Conservation (phyloP, 1,139 yeast genomes). For the Debaryomyces coudertii region DNA sequence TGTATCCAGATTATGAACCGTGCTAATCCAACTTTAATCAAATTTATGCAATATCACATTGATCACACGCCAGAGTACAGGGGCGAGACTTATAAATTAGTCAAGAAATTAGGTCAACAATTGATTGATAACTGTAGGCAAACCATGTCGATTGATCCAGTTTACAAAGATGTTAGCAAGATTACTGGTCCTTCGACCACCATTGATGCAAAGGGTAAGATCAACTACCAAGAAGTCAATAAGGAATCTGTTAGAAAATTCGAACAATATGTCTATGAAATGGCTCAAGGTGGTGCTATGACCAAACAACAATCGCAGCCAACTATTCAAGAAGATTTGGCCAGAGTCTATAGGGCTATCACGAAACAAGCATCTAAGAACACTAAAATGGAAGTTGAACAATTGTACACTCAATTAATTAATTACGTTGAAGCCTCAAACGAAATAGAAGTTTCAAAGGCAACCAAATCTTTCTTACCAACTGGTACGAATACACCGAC, state of each 20-base stretch:
- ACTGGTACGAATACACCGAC: conserved; percentile 40
- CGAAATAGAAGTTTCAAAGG: conserved; percentile 59
- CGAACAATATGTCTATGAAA: conserved; percentile 93
- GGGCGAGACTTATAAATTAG: conserved; percentile 88
- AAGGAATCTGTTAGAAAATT: conserved; percentile 92
- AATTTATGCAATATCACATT: conserved; percentile 96
- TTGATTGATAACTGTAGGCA: conserved; percentile 94
- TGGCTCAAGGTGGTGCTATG: conserved; percentile 93
- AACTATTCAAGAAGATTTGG: conserved; percentile 81
- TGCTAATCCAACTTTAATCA: conserved; percentile 89
- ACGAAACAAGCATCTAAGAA: conserved; percentile 67
- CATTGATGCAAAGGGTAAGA: conserved; percentile 85
- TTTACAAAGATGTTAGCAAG: conserved; percentile 88
- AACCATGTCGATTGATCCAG: conserved; percentile 80
- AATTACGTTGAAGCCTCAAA: conserved; percentile 69
- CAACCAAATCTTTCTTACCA: conserved; percentile 46
- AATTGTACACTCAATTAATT: conserved; percentile 76
- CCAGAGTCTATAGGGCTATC: conserved; percentile 81
- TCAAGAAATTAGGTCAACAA: conserved; percentile 87
- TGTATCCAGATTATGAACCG: conserved; percentile 98
- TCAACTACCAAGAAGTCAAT: conserved; percentile 79
- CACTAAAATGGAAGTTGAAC: conserved; percentile 77
- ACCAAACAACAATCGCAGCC: conserved; percentile 66
- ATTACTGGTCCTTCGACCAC: conserved; percentile 95
- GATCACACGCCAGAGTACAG: conserved; percentile 88